These are phyloP conservation scores for Fraxinus anomala DNA, from an alignment of 257 asterid genomes.

Conservation along the genomic window DNA sequence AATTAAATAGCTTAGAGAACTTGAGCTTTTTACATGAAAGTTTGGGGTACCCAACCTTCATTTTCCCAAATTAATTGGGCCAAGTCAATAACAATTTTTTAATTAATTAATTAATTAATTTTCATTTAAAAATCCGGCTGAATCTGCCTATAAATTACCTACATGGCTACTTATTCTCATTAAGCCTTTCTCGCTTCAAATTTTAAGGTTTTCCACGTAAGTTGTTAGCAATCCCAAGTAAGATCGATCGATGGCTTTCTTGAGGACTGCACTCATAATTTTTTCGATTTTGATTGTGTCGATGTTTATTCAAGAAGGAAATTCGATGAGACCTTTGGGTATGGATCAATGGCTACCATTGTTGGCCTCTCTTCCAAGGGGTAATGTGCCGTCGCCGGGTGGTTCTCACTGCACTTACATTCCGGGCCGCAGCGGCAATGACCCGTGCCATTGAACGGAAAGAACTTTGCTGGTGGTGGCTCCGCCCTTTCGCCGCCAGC, in stretches of 20 bases:
- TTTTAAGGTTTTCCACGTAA: not conserved
- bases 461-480: constrained; percentile 35
- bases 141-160: constrained; percentile 20
- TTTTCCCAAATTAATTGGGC: not conserved
- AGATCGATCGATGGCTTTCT: constrained; percentile 33
- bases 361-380: constrained; percentile 51
- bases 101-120: not conserved
- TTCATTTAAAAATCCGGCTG: not conserved
- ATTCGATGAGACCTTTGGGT: constrained; percentile 38
- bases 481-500: constrained; percentile 3
- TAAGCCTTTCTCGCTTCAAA: not conserved
- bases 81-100: not conserved
- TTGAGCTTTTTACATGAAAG: too few species aligned
- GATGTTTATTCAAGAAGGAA: constrained; percentile 21
- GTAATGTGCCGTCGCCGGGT: constrained; percentile 43
- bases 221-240: not conserved
- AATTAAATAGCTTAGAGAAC: too few species aligned
- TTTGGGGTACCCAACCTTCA: too few species aligned
- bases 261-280: constrained; percentile 19
- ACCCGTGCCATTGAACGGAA: constrained; percentile 38
- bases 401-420: constrained; percentile 56
- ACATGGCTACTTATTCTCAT: constrained; percentile 2
- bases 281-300: constrained; percentile 17
- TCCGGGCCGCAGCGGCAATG: constrained; percentile 35
- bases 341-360: constrained; percentile 26